Percentiles rank a stretch among this genome's conserved stretches.
Conservation (phyloP, 129 eudicot species). For the Glebionis coronaria region DNA sequence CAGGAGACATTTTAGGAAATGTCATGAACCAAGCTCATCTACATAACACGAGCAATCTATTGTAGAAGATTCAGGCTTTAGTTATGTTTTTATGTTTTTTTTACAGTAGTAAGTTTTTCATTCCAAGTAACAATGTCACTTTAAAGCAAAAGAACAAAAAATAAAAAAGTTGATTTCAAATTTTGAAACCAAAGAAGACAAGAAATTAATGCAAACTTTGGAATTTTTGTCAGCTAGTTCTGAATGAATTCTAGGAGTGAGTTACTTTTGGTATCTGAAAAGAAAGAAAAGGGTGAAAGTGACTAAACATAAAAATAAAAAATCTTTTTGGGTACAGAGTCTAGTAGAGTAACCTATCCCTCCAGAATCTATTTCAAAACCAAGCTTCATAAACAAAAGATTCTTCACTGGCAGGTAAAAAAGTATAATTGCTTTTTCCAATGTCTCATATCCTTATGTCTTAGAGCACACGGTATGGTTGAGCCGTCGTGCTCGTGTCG, state of each 20-base stretch:
- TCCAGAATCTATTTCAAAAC: slow-evolving; percentile 25
- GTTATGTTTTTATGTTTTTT: background rate
- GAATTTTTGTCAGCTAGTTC: slow-evolving; percentile 17
- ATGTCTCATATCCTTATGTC: slow-evolving; percentile 6
- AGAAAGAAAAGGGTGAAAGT: slow-evolving; percentile 29
- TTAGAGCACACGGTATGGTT: too few relatives aligned
- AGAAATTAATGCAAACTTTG: slow-evolving; percentile 18
- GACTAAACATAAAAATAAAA: slow-evolving; percentile 28
- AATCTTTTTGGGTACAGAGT: slow-evolving; percentile 21
- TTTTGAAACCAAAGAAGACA: slow-evolving; percentile 25
- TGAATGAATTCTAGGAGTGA: background rate
- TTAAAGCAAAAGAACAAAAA: background rate
- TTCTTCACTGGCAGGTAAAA: slow-evolving; percentile 6
- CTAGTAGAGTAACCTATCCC: slow-evolving; percentile 14
- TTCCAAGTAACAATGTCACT: background rate
- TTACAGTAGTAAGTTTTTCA: background rate
- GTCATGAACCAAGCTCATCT: too few relatives aligned
- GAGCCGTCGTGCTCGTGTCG: too few relatives aligned
- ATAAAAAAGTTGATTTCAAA: slow-evolving; percentile 21
- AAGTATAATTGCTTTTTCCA: slow-evolving; percentile 28
- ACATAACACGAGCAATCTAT: background rate
- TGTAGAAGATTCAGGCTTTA: background rate
- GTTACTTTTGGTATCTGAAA: slow-evolving; percentile 15
- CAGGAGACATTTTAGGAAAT: too few relatives aligned
- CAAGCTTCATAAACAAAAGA: slow-evolving; percentile 23